Percentiles rank a stretch among this genome's conserved stretches.
phyloP scores from a whole-genome alignment of 768 basidiomycete genomes.

The Termitomyces sp. region DNA sequence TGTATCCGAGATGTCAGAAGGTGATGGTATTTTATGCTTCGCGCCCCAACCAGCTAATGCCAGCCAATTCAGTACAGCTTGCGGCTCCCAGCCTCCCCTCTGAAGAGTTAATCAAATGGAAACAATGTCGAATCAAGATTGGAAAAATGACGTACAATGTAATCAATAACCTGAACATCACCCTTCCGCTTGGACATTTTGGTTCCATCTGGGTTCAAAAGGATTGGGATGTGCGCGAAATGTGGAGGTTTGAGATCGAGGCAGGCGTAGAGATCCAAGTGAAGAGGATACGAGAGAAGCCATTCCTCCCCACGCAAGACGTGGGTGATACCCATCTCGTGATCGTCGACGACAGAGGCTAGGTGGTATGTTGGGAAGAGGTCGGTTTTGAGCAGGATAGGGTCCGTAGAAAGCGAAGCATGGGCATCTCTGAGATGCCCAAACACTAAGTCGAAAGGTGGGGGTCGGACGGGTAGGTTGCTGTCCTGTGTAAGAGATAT shows the following conservation, averaged over 20 bases:
- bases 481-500: slow-evolving; percentile 43
- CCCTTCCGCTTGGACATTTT: slow-evolving; percentile 96
- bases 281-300: slow-evolving; percentile 89
- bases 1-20: slow-evolving; percentile 16
- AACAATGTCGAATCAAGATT: background rate
- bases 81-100: slow-evolving; percentile 88
- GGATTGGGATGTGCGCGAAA: slow-evolving; percentile 89
- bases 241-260: slow-evolving; percentile 68
- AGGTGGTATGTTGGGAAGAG: slow-evolving; percentile 95
- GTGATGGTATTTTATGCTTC: slow-evolving; percentile 30
- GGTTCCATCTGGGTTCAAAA: slow-evolving; percentile 85
- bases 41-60: slow-evolving; percentile 93
- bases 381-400: slow-evolving; percentile 90
- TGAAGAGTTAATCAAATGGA: slow-evolving; percentile 27
- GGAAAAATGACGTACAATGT: slow-evolving; percentile 53
- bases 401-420: slow-evolving; percentile 81
- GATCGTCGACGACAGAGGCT: slow-evolving; percentile 93
- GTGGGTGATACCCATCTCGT: slow-evolving; percentile 94
- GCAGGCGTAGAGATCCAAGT: slow-evolving; percentile 83
- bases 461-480: slow-evolving; percentile 45
- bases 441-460: slow-evolving; percentile 71
- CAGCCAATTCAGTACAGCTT: slow-evolving; percentile 88
- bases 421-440: slow-evolving; percentile 71
- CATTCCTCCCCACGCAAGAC: slow-evolving; percentile 98
- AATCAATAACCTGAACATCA: slow-evolving; percentile 83